Base-by-base conservation (phyloP, 202 grass and related monocot species). In the Carex arenaria region DNA sequence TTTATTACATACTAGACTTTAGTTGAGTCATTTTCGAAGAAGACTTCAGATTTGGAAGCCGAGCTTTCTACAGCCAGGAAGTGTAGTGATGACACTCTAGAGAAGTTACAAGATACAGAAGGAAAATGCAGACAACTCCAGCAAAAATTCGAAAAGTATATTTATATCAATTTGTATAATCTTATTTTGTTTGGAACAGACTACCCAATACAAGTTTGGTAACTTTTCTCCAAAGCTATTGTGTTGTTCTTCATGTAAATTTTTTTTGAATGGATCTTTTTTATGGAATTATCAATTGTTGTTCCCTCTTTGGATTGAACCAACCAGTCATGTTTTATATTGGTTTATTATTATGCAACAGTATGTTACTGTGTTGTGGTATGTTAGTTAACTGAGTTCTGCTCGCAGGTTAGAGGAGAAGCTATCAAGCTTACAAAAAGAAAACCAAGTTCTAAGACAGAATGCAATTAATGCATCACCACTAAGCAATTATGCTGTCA, bases 361-460 rank as follows among this genome's bases (percentile, higher is more conserved):
- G 18, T n/a, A 17, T 55, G n/a, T 40, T 80, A 19, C 19, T 32
- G 18, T 47, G 6, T 81, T 30, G 60, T 15, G 75, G 78, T 79
- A 22, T 90, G 47, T 90, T 13, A 14, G 55, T 63, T 84, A 31
- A 53, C 63, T 20, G 5, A 81, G 76, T 82, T 55, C 22, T 79
- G 32, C 73, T 79, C 65, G 66, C 88, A 98, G 95, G 83, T 90
- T 98, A 84, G 90, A 95, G 82, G 90, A 92, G 78, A 98, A 98
- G 77, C 89, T 95, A 53, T 57, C 83, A 49, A 95, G 86, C 80
- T 82, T 95, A 81, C 86, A 98, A 95, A 91, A 90, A 82, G 95
- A 98, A 87, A 98, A 95, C 72, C 95, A 89, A 70, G 86, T 98
- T 85, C 85, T 98, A 57, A 95, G 90, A 76, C 89, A 98, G 84